phyloP scores from a whole-genome alignment of 257 asterid genomes.

The Nicotiana undulata region DNA sequence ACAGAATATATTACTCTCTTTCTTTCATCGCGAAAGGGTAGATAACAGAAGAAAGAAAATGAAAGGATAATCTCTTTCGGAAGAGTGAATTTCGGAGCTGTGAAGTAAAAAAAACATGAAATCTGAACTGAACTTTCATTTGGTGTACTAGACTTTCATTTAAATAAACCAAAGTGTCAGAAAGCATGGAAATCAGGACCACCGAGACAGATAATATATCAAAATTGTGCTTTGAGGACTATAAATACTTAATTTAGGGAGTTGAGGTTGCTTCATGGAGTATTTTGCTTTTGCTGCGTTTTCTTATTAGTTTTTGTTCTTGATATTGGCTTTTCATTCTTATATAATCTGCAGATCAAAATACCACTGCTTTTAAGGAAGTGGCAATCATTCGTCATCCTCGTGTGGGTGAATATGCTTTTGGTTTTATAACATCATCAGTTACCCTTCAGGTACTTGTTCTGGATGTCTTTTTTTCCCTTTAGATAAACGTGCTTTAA shows the following conservation, averaged over 20 bases:
- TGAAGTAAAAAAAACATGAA: background rate
- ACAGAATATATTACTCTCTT: background rate
- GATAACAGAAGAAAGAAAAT: background rate
- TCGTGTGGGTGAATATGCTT: slow-evolving; percentile 91
- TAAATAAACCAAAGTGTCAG: background rate
- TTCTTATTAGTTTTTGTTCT: background rate
- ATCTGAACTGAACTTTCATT: background rate
- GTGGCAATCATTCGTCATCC: slow-evolving; percentile 88
- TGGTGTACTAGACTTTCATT: background rate
- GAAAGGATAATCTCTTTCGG: background rate
- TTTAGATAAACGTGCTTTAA: background rate
- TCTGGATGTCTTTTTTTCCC: background rate
- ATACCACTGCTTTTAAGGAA: slow-evolving; percentile 83
- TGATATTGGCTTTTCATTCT: slow-evolving; percentile 11
- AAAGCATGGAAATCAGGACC: background rate
- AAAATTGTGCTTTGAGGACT: background rate
- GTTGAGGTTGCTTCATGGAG: background rate
- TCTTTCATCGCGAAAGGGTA: background rate
- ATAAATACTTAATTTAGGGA: background rate
- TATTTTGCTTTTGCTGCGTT: background rate
- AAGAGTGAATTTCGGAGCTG: background rate
- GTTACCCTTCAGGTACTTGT: slow-evolving; percentile 71
- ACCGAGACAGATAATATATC: background rate
- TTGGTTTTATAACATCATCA: slow-evolving; percentile 90
- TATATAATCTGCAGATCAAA: slow-evolving; percentile 50